Percentiles rank a stretch among this genome's conserved stretches.
These are phyloP conservation scores for Fagopyrum homotropicum DNA, from an alignment of 148 eudicot species.

Conservation along the genomic window DNA sequence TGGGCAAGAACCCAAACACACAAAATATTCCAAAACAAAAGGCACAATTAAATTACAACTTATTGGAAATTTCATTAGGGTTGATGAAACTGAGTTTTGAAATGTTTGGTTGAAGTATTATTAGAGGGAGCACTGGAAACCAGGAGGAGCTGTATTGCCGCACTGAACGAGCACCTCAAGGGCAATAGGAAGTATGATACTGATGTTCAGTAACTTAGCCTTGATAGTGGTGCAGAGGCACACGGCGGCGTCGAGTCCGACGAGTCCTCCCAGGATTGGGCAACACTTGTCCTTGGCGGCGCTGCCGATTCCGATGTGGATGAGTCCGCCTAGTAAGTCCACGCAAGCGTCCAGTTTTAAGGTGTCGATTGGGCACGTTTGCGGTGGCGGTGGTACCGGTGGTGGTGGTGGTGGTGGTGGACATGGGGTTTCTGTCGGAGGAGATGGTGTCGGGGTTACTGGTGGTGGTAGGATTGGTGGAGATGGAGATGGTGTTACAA, in stretches of 20 bases:
- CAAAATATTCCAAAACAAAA: background rate
- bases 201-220: slow-evolving; percentile 45
- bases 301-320: slow-evolving; percentile 56
- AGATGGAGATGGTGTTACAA: background rate
- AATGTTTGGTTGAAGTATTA: background rate
- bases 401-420: slow-evolving; percentile 19
- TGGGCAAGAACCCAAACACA: background rate
- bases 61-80: background rate
- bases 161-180: slow-evolving; percentile 54
- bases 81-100: no score
- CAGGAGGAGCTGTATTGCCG: slow-evolving; percentile 57
- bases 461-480: slow-evolving; percentile 19
- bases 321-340: slow-evolving; percentile 54
- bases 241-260: slow-evolving; percentile 57
- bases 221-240: slow-evolving; percentile 69
- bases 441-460: slow-evolving; percentile 8
- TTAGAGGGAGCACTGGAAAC: slow-evolving; percentile 47
- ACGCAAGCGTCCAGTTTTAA: slow-evolving; percentile 54
- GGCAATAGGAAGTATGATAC: slow-evolving; percentile 54
- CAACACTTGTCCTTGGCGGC: slow-evolving; percentile 49
- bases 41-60: background rate
- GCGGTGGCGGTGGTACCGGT: slow-evolving; percentile 26
- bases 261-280: slow-evolving; percentile 51
- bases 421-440: slow-evolving; percentile 22
- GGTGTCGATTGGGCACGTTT: slow-evolving; percentile 64